Conservation (phyloP, 1,284 basidiomycete species). For the Schizophyllum amplum region DNA sequence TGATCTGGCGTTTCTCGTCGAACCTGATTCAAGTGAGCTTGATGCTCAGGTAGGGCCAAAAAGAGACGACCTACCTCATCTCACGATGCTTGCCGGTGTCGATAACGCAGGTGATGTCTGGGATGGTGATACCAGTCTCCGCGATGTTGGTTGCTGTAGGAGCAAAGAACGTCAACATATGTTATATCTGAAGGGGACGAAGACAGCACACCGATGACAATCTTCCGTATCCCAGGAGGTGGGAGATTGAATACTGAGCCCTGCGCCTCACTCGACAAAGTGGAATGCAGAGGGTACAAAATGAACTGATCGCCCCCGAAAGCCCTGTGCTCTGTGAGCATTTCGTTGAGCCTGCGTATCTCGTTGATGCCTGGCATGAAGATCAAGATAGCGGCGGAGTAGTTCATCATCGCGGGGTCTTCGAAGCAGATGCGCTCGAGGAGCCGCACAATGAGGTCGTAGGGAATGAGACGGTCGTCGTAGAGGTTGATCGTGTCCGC, state of each 20-base stretch:
- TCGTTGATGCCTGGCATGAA: slow-evolving; percentile 95
- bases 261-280: slow-evolving; percentile 86
- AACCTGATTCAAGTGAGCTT: slow-evolving; percentile 49
- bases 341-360: slow-evolving; percentile 84
- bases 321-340: slow-evolving; percentile 65
- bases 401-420: slow-evolving; percentile 42
- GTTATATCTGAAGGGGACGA: not conserved
- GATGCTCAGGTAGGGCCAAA: not conserved
- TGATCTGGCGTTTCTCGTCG: slow-evolving; percentile 97
- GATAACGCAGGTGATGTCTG: slow-evolving; percentile 97
- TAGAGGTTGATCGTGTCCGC: slow-evolving; percentile 78
- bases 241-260: slow-evolving; percentile 86
- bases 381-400: slow-evolving; percentile 80
- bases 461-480: slow-evolving; percentile 87
- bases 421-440: slow-evolving; percentile 85
- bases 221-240: slow-evolving; percentile 76
- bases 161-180: slow-evolving; percentile 6
- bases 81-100: slow-evolving; percentile 93
- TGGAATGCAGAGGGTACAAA: slow-evolving; percentile 91
- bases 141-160: slow-evolving; percentile 72
- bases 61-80: slow-evolving; percentile 54
- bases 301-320: slow-evolving; percentile 72
- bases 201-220: slow-evolving; percentile 72
- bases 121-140: slow-evolving; percentile 96
- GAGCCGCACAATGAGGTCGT: slow-evolving; percentile 82